A percentile compares a stretch with the other conserved stretches of the same genome.
Conservation (phyloP, 2,329 filamentous ascomycete genomes). For the Neopestalotiopsis rosae region DNA sequence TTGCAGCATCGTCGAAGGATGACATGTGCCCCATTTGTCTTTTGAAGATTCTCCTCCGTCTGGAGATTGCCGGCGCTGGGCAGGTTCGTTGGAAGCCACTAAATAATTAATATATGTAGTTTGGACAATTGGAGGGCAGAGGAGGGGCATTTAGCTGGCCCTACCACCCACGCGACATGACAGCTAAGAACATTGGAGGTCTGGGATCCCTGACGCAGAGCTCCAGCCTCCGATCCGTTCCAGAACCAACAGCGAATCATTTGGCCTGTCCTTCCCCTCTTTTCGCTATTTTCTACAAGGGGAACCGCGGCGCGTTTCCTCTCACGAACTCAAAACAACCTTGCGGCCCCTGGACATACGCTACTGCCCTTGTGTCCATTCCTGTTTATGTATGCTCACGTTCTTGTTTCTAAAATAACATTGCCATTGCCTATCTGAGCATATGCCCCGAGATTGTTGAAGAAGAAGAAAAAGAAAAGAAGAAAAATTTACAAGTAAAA, state of each 20-base stretch:
- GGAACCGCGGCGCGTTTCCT: conserved; percentile 35
- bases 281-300: conserved; percentile 17
- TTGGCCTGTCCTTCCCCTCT: background rate
- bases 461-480: background rate
- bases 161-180: background rate
- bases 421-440: background rate
- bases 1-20: background rate
- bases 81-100: too few relatives aligned
- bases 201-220: background rate
- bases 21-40: background rate
- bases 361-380: background rate
- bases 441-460: background rate
- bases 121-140: too few relatives aligned
- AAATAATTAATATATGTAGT: too few relatives aligned
- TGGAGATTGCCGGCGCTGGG: background rate
- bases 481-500: background rate
- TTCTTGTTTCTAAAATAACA: conserved; percentile 2
- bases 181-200: background rate
- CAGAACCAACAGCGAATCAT: conserved; percentile 3
- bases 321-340: conserved; percentile 34
- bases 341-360: conserved; percentile 22
- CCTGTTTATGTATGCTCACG: background rate
- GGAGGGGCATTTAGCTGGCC: background rate
- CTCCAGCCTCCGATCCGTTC: too few relatives aligned
- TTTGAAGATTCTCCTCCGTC: background rate